Evolutionary conservation across 2,329 filamentous ascomycete genomes (phyloP).

Genomic region (Pestalotiopsis sp.): DNA sequence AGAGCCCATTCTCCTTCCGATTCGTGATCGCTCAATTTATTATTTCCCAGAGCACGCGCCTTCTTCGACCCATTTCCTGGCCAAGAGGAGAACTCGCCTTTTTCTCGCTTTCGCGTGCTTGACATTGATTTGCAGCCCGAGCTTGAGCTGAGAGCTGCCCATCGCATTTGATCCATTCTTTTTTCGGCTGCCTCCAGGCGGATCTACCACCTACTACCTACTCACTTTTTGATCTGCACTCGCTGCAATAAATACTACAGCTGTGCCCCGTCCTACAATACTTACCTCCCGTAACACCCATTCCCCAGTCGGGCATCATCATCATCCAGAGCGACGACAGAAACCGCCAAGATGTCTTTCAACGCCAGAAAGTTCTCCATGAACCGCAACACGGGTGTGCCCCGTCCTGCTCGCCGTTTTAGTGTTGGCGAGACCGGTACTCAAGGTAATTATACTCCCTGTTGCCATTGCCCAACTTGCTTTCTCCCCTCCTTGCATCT

Average conservation of each 20-base stretch:
- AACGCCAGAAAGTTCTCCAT: slow-evolving; percentile 67
- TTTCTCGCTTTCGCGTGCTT: not conserved
- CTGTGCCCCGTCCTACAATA: not conserved
- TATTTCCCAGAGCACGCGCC: not conserved
- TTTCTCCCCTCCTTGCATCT: not conserved
- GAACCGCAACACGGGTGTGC: slow-evolving; percentile 66
- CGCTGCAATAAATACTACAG: not conserved
- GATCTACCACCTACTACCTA: not conserved
- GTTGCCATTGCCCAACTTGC: not conserved
- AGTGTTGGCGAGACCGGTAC: slow-evolving; percentile 59
- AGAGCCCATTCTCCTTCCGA: not conserved
- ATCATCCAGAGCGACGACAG: not conserved
- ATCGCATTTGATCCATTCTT: not conserved
- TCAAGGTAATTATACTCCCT: slow-evolving; percentile 45
- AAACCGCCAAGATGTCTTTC: slow-evolving; percentile 45
- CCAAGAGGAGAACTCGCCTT: slow-evolving; percentile 1
- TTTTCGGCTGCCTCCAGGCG: not conserved
- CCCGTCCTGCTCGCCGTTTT: slow-evolving; percentile 59
- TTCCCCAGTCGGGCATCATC: not conserved
- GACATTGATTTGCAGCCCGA: not conserved
- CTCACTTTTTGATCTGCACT: not conserved
- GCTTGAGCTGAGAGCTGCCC: not conserved
- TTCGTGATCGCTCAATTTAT: not conserved
- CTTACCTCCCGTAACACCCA: not conserved
- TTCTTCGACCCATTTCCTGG: slow-evolving; percentile 2